These are phyloP conservation scores for Starmerella davenportii DNA, from an alignment of 805 yeast species.

Conservation along the genomic window DNA sequence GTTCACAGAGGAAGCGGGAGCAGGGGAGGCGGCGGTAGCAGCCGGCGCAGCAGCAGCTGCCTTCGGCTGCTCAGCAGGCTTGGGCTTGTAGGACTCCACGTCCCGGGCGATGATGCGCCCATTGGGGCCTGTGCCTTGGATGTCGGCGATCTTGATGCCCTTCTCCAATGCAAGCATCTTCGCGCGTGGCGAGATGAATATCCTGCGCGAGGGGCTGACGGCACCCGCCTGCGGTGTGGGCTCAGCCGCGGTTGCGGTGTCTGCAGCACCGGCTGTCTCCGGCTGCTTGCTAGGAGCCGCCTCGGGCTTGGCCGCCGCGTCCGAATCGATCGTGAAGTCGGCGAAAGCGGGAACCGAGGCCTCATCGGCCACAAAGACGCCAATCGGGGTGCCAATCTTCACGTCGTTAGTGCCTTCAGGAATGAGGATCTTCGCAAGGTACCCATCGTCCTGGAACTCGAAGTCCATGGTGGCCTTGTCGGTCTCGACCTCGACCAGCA, in stretches of 20 bases:
- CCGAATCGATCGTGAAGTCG: conserved; percentile 62
- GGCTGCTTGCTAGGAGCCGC: conserved; percentile 25
- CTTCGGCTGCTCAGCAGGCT: conserved; percentile 17
- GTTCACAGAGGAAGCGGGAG: conserved; percentile 37
- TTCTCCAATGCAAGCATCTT: conserved; percentile 81
- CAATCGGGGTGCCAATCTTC: conserved; percentile 90
- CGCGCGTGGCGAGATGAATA: conserved; percentile 89
- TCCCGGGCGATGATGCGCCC: conserved; percentile 90
- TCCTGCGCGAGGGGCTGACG: conserved; percentile 36
- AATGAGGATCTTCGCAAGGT: conserved; percentile 53
- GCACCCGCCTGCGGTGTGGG: background rate
- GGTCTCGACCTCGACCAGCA: conserved; percentile 91
- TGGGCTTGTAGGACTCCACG: conserved; percentile 52
- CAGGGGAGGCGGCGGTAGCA: conserved; percentile 28
- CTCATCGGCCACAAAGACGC: conserved; percentile 81
- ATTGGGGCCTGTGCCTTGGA: conserved; percentile 85
- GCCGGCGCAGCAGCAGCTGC: conserved; percentile 18
- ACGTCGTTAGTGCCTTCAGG: conserved; percentile 64
- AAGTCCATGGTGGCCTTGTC: conserved; percentile 97
- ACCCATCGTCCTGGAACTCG: conserved; percentile 94
- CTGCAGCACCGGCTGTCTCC: conserved; percentile 2
- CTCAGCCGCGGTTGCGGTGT: conserved; percentile 2
- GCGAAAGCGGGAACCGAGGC: conserved; percentile 76
- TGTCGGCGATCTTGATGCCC: conserved; percentile 69
- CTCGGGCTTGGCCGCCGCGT: conserved; percentile 35